Evolutionary conservation across 2,329 filamentous ascomycete species (phyloP).

Genomic region (Fusarium guadeloupense): DNA sequence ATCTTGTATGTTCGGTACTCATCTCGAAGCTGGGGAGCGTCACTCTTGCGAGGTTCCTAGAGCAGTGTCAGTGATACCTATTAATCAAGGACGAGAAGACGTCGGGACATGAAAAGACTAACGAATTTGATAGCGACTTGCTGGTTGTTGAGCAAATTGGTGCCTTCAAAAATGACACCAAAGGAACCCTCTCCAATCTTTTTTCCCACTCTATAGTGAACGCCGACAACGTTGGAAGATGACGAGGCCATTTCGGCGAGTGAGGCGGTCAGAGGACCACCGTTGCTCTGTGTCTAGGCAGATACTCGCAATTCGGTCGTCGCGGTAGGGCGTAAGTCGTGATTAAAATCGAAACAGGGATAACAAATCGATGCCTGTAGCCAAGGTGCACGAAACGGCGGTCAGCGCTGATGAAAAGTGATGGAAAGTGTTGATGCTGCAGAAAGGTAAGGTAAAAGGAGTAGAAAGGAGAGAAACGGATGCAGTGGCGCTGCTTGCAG

Average conservation of each 20-base stretch:
- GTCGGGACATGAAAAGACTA: slow-evolving; percentile 48
- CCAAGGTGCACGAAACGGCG: slow-evolving; percentile 16
- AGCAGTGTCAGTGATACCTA: slow-evolving; percentile 7
- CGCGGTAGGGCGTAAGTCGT: slow-evolving; percentile 13
- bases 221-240: slow-evolving; percentile 96
- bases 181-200: slow-evolving; percentile 99
- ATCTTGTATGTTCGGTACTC: slow-evolving; percentile 99
- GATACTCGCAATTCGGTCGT: slow-evolving; percentile 18
- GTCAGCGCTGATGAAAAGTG: slow-evolving; percentile 39
- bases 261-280: slow-evolving; percentile 40
- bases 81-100: background rate
- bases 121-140: slow-evolving; percentile 99
- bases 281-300: slow-evolving; percentile 32
- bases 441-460: slow-evolving; percentile 9
- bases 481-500: slow-evolving; percentile 36
- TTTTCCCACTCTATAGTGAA: slow-evolving; percentile 98
- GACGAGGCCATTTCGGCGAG: slow-evolving; percentile 77
- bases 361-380: slow-evolving; percentile 40
- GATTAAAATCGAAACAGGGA: slow-evolving; percentile 20
- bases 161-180: slow-evolving; percentile 98
- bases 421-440: slow-evolving; percentile 20
- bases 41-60: slow-evolving; percentile 98
- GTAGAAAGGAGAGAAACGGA: slow-evolving; percentile 20
- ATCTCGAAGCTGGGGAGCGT: slow-evolving; percentile 96
- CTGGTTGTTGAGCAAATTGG: slow-evolving; percentile 98